Conservation (phyloP, 2,329 filamentous ascomycete genomes). For the Catunica adiposa region DNA sequence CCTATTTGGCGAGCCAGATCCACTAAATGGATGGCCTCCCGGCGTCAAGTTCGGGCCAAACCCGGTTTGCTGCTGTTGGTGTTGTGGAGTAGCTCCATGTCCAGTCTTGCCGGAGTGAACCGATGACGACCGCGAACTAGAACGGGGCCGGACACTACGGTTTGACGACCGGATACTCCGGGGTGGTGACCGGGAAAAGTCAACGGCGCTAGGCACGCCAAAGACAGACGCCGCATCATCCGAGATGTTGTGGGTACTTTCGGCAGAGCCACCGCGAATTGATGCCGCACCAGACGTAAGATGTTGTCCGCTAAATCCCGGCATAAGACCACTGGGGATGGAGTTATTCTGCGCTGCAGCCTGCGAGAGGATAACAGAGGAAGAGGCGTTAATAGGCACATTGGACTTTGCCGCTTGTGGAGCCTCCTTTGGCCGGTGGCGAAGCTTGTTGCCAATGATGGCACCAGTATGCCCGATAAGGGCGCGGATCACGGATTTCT, state of each 20-base stretch:
- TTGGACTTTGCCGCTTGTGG: constrained; percentile 46
- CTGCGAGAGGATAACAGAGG: constrained; percentile 38
- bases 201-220: constrained; percentile 29
- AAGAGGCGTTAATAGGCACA: constrained; percentile 42
- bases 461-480: constrained; percentile 90
- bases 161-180: constrained; percentile 34
- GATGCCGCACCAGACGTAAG: constrained; percentile 24
- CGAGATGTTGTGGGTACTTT: constrained; percentile 34
- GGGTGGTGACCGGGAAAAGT: constrained; percentile 43
- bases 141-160: constrained; percentile 21
- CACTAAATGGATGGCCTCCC: neutral
- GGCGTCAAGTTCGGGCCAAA: constrained; percentile 12
- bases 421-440: constrained; percentile 65
- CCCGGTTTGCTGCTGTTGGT: neutral
- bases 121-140: constrained; percentile 11
- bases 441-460: constrained; percentile 95
- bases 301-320: neutral
- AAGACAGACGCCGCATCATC: constrained; percentile 41
- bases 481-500: constrained; percentile 86
- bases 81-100: neutral
- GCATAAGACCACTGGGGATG: neutral
- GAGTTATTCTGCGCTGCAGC: constrained; percentile 17
- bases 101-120: constrained; percentile 11
- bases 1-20: neutral
- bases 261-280: constrained; percentile 23